phyloP scores from a whole-genome alignment of 23 red algal genomes.

The Agarophyton chilense region DNA sequence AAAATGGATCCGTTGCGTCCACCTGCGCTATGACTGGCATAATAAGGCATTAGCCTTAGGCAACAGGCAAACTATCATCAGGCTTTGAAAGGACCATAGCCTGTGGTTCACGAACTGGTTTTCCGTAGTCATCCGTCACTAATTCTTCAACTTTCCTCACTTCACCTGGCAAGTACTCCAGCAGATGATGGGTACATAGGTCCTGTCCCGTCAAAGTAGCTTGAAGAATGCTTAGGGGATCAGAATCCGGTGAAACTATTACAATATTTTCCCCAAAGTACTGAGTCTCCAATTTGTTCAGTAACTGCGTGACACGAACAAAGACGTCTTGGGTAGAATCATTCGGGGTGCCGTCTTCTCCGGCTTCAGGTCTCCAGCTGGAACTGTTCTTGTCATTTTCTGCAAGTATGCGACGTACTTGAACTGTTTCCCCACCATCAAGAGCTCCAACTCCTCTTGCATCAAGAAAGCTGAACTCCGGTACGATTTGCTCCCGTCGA shows the following conservation, averaged over 20 bases:
- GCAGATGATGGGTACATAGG: conserved; percentile 24
- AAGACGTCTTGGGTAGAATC: conserved; percentile 86
- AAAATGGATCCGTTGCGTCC: no score
- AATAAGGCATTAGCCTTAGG: no score
- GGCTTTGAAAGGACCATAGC: conserved; percentile 47
- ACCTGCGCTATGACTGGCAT: no score
- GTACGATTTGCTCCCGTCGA: conserved; percentile 77
- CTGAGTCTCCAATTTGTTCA: conserved; percentile 92
- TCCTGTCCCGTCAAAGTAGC: conserved; percentile 28
- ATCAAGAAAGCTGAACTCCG: conserved; percentile 86
- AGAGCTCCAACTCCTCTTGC: conserved; percentile 78
- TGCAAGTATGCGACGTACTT: conserved; percentile 24
- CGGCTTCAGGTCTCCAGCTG: conserved; percentile 45
- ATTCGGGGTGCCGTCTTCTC: conserved; percentile 94
- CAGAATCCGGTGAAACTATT: conserved; percentile 82
- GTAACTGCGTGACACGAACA: conserved; percentile 78
- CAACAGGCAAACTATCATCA: neutral
- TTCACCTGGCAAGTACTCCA: conserved; percentile 69
- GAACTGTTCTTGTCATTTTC: conserved; percentile 50
- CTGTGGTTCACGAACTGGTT: conserved; percentile 22
- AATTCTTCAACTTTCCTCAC: conserved; percentile 55
- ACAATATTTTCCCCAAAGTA: conserved; percentile 78
- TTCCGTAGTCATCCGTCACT: conserved; percentile 43
- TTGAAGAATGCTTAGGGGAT: conserved; percentile 72
- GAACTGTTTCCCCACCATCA: conserved; percentile 41